Conservation (phyloP, 2,329 filamentous ascomycete species). For the Simplicillium sp. region DNA sequence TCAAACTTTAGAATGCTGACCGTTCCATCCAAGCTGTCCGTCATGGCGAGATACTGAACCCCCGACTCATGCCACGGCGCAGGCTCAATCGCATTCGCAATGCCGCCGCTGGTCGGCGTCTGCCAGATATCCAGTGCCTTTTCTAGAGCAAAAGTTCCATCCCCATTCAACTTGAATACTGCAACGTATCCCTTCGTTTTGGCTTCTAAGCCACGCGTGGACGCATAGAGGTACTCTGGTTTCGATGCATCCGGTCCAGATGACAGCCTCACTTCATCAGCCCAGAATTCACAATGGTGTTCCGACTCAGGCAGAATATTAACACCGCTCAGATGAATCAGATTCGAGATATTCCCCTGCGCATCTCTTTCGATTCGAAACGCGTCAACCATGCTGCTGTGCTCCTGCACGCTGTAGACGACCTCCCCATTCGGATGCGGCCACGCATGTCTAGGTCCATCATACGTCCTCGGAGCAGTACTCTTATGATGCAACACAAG, state of each 20-base stretch:
- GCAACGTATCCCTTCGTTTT: slow-evolving; percentile 10
- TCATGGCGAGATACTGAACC: slow-evolving; percentile 9
- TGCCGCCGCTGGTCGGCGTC: slow-evolving; percentile 10
- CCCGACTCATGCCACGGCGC: slow-evolving; percentile 4
- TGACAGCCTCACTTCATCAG: slow-evolving; percentile 11
- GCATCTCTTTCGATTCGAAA: slow-evolving; percentile 5
- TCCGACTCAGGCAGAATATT: slow-evolving; percentile 5
- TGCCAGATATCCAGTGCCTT: slow-evolving; percentile 8
- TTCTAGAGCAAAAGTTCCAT: slow-evolving; percentile 6
- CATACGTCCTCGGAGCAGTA: slow-evolving; percentile 6
- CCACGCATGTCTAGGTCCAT: slow-evolving; percentile 11
- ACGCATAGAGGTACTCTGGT: slow-evolving; percentile 9
- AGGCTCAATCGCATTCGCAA: slow-evolving; percentile 12
- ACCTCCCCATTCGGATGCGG: slow-evolving; percentile 10
- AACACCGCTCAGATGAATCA: slow-evolving; percentile 8
- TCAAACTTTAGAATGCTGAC: slow-evolving; percentile 9
- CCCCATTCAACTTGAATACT: slow-evolving; percentile 6
- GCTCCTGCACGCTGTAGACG: slow-evolving; percentile 11
- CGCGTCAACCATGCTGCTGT: slow-evolving; percentile 12
- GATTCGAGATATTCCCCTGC: slow-evolving; percentile 1
- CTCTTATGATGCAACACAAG: slow-evolving; percentile 3
- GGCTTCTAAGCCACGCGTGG: slow-evolving; percentile 7
- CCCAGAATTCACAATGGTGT: slow-evolving; percentile 6
- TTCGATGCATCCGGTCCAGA: slow-evolving; percentile 1
- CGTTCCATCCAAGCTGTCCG: slow-evolving; percentile 9